A percentile compares a stretch with the other conserved stretches of the same genome.
Conservation (phyloP, 148 eudicot genomes). For the Polygonum aviculare region DNA sequence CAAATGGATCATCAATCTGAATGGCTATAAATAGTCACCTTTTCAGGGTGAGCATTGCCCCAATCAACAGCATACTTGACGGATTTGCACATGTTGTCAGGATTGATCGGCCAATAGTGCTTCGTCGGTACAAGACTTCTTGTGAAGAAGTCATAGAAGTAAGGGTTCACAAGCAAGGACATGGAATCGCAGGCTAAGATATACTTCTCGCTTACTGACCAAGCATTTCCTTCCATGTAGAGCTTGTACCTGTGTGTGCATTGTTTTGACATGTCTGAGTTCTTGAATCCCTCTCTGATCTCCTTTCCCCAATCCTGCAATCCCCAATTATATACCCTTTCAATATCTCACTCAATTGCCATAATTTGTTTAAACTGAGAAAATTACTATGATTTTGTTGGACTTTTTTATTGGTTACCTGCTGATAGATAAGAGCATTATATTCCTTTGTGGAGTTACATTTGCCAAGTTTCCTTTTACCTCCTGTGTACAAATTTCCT, state of each 20-base stretch:
- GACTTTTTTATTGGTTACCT: too few relatives aligned
- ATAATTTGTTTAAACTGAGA: too few relatives aligned
- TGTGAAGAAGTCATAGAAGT: constrained; percentile 50
- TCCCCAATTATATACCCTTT: constrained; percentile 10
- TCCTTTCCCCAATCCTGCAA: constrained; percentile 39
- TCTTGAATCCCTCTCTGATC: constrained; percentile 22
- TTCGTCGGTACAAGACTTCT: constrained; percentile 51
- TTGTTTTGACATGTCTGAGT: constrained; percentile 35
- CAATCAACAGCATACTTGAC: constrained; percentile 60
- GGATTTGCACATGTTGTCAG: constrained; percentile 29
- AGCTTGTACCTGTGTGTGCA: constrained; percentile 55
- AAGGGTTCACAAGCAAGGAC: constrained; percentile 34
- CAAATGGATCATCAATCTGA: not conserved
- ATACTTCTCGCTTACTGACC: constrained; percentile 71
- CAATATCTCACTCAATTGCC: too few relatives aligned
- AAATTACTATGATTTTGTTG: too few relatives aligned
- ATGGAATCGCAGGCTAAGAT: constrained; percentile 59
- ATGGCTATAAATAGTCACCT: constrained; percentile 23
- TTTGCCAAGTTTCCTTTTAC: constrained; percentile 18
- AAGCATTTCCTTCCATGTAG: constrained; percentile 54
- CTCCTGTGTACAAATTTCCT: constrained; percentile 24
- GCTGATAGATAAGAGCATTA: constrained; percentile 25
- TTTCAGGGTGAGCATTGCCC: constrained; percentile 42
- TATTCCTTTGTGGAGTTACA: constrained; percentile 34
- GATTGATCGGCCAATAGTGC: constrained; percentile 58